A percentile compares a stretch with the other conserved stretches of the same genome.
Evolutionary conservation across 2,329 filamentous ascomycete species (phyloP).

Genomic region (Colletotrichum coccodes): DNA sequence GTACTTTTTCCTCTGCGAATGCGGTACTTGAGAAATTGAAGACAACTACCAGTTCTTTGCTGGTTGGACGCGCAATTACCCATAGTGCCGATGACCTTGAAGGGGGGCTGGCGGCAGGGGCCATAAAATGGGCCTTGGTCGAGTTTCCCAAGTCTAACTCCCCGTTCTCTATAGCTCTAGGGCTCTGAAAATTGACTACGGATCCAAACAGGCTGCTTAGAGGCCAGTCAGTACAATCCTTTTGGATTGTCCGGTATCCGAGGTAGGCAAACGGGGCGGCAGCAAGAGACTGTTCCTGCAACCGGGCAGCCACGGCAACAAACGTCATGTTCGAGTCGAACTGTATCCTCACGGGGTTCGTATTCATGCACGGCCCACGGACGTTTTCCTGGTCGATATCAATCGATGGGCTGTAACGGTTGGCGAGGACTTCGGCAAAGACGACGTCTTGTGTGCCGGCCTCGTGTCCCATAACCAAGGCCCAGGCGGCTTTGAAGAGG

Average conservation of each 20-base stretch:
- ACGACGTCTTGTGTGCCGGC: background rate
- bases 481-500: slow-evolving; percentile 4
- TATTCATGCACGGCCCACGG: background rate
- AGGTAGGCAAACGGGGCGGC: background rate
- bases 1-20: background rate
- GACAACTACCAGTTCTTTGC: background rate
- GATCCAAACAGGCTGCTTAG: background rate
- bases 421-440: slow-evolving; percentile 2
- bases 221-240: background rate
- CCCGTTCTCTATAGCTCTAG: background rate
- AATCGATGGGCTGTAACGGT: background rate
- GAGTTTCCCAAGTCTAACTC: background rate
- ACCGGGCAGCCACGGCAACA: background rate
- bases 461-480: background rate
- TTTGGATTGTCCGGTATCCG: background rate
- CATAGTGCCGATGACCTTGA: background rate
- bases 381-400: background rate
- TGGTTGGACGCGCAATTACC: background rate
- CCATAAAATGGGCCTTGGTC: background rate
- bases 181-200: slow-evolving; percentile 1
- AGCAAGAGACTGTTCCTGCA: background rate
- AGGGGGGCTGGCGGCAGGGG: background rate
- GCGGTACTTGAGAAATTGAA: slow-evolving; percentile 6
- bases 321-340: background rate
- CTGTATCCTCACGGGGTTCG: background rate